Conservation (phyloP, 345 rosid species). For the Eucalyptus sp. region DNA sequence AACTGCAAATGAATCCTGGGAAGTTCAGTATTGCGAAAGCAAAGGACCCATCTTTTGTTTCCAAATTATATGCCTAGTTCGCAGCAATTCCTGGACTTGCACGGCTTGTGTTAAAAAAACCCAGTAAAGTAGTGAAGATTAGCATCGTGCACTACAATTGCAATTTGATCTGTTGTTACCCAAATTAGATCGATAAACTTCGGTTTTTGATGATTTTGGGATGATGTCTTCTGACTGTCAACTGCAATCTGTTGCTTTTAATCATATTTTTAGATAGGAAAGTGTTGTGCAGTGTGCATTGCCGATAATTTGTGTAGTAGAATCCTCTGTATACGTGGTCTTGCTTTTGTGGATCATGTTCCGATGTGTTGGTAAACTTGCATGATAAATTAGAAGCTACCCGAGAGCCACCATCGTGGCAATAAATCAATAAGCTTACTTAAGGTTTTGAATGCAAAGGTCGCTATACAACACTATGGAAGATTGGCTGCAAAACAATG, state of each 20-base stretch:
- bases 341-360: not conserved
- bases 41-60: not conserved
- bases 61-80: not conserved
- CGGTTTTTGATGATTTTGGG: not conserved
- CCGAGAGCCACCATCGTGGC: not conserved
- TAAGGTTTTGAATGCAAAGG: constrained; percentile 9
- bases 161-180: not conserved
- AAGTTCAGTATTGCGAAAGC: not conserved
- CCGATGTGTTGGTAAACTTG: not conserved
- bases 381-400: not conserved
- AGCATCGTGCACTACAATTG: not conserved
- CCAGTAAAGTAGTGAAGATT: not conserved
- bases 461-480: constrained; percentile 75
- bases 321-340: not conserved
- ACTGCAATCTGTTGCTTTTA: not conserved
- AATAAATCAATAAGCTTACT: not conserved
- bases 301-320: not conserved
- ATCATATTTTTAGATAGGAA: not conserved
- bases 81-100: not conserved
- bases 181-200: not conserved
- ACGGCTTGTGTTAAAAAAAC: not conserved
- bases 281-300: not conserved
- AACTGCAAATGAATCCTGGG: not conserved
- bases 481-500: constrained; percentile 85
- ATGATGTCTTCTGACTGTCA: not conserved